Evolutionary conservation across 2,329 filamentous ascomycete genomes (phyloP).

Genomic region (Scolecobasidium constrictum): DNA sequence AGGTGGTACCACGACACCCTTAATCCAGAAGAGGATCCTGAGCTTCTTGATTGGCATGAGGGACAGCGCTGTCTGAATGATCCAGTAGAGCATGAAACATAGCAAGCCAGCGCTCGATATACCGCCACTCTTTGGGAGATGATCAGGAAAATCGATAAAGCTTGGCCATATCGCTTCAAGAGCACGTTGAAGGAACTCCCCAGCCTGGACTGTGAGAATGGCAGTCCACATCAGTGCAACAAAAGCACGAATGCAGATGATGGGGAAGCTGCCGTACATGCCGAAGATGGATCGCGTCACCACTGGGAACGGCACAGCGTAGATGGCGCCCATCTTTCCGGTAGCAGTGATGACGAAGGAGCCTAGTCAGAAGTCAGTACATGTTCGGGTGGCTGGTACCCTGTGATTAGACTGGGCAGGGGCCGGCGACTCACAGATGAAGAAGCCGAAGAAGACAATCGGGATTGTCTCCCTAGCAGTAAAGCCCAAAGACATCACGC

Average conservation of each 20-base stretch:
- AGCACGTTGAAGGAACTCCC: slow-evolving; percentile 30
- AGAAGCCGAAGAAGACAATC: slow-evolving; percentile 37
- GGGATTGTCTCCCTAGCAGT: slow-evolving; percentile 38
- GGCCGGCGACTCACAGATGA: slow-evolving; percentile 21
- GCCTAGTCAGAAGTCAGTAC: not conserved
- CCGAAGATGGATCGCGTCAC: slow-evolving; percentile 35
- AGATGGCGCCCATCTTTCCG: slow-evolving; percentile 31
- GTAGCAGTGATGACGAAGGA: slow-evolving; percentile 38
- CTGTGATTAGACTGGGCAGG: too few relatives aligned
- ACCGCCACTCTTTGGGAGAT: slow-evolving; percentile 21
- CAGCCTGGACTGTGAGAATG: slow-evolving; percentile 33
- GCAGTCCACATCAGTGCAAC: slow-evolving; percentile 27
- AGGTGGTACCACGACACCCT: slow-evolving; percentile 31
- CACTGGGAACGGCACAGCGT: slow-evolving; percentile 29
- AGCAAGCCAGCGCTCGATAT: slow-evolving; percentile 33
- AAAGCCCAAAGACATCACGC: slow-evolving; percentile 33
- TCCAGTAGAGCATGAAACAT: slow-evolving; percentile 42
- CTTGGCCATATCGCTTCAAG: slow-evolving; percentile 32
- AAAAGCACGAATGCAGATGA: slow-evolving; percentile 33
- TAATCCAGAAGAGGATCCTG: slow-evolving; percentile 33
- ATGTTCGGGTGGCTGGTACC: too few relatives aligned
- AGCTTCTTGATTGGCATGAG: slow-evolving; percentile 34
- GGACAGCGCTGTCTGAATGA: slow-evolving; percentile 32
- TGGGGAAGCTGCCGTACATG: slow-evolving; percentile 31
- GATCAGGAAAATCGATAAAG: slow-evolving; percentile 27